Conservation (phyloP, 495 filamentous ascomycete genomes). For the Immersiella caudata region DNA sequence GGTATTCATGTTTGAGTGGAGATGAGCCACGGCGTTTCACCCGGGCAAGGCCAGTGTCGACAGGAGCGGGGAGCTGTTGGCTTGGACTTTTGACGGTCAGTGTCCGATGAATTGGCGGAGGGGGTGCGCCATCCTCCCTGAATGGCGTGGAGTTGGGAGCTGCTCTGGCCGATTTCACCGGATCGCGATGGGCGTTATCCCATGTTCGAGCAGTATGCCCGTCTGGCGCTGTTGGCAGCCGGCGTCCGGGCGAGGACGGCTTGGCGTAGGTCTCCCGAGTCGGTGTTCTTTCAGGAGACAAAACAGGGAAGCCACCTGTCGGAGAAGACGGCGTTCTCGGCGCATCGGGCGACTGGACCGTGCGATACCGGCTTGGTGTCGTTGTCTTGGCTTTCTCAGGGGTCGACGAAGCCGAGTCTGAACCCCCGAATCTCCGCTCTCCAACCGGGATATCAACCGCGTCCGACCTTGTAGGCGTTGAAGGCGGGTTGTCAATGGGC, state of each 20-base stretch:
- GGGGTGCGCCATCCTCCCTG: slow-evolving; percentile 52
- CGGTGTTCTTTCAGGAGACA: slow-evolving; percentile 36
- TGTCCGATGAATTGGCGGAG: slow-evolving; percentile 54
- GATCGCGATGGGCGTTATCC: slow-evolving; percentile 39
- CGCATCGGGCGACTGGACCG: slow-evolving; percentile 21
- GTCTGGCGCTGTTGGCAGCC: slow-evolving; percentile 3
- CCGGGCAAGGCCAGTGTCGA: slow-evolving; percentile 45
- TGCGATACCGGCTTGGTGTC: slow-evolving; percentile 35
- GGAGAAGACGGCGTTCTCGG: slow-evolving; percentile 30
- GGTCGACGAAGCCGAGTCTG: slow-evolving; percentile 7
- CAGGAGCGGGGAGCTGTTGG: slow-evolving; percentile 53
- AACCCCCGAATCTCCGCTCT: slow-evolving; percentile 54
- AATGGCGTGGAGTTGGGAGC: slow-evolving; percentile 49
- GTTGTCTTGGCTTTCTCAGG: slow-evolving; percentile 33
- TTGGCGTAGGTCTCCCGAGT: slow-evolving; percentile 34
- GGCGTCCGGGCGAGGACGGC: slow-evolving; percentile 9
- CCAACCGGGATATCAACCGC: slow-evolving; percentile 73
- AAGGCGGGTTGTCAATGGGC: slow-evolving; percentile 34
- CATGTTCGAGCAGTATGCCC: slow-evolving; percentile 18
- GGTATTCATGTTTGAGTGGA: slow-evolving; percentile 96
- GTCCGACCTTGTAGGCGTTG: slow-evolving; percentile 53
- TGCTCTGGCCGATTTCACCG: slow-evolving; percentile 36
- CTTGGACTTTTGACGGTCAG: slow-evolving; percentile 45
- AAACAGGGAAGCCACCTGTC: slow-evolving; percentile 4
- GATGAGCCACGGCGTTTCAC: slow-evolving; percentile 79